phyloP scores from a whole-genome alignment of 2,329 filamentous ascomycete species.

The Fusarium zealandicum region DNA sequence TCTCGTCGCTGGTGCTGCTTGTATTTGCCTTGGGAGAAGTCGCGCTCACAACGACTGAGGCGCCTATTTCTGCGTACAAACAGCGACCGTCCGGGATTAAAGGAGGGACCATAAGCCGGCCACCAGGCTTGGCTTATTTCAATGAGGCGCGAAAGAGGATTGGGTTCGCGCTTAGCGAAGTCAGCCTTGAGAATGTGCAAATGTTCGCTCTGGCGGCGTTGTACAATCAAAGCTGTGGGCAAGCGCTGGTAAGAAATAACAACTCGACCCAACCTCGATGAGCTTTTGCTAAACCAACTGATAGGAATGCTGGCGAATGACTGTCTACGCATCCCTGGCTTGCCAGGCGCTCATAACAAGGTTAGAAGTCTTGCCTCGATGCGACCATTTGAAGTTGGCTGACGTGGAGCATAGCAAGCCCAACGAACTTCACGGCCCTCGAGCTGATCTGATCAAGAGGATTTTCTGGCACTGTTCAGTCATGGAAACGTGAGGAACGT shows the following conservation, averaged over 20 bases:
- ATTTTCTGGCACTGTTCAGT: constrained; percentile 41
- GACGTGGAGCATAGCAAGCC: constrained; percentile 27
- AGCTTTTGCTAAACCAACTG: constrained; percentile 10
- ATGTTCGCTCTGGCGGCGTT: constrained; percentile 63
- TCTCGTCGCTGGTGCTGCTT: constrained; percentile 62
- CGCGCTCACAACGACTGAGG: constrained; percentile 59
- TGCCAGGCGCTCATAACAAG: constrained; percentile 64
- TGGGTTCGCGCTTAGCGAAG: constrained; percentile 63
- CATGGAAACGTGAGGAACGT: constrained; percentile 36
- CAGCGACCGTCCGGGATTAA: constrained; percentile 59
- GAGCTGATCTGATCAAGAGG: constrained; percentile 38
- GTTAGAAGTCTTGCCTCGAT: constrained; percentile 43
- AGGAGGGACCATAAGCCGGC: constrained; percentile 56
- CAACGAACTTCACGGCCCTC: constrained; percentile 35
- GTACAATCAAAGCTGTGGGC: constrained; percentile 61
- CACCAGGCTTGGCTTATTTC: constrained; percentile 66
- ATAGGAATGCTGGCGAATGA: constrained; percentile 68
- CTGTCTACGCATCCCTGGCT: constrained; percentile 61
- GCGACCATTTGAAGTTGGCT: background rate
- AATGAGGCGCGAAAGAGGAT: constrained; percentile 68
- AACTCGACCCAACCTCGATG: background rate
- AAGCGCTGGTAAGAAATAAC: constrained; percentile 53
- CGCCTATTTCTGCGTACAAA: constrained; percentile 53
- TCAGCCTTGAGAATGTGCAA: constrained; percentile 66
- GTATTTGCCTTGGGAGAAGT: constrained; percentile 67